Evolutionary conservation across 306 rosid species (phyloP).

Genomic region (Vachellia pachyceras): DNA sequence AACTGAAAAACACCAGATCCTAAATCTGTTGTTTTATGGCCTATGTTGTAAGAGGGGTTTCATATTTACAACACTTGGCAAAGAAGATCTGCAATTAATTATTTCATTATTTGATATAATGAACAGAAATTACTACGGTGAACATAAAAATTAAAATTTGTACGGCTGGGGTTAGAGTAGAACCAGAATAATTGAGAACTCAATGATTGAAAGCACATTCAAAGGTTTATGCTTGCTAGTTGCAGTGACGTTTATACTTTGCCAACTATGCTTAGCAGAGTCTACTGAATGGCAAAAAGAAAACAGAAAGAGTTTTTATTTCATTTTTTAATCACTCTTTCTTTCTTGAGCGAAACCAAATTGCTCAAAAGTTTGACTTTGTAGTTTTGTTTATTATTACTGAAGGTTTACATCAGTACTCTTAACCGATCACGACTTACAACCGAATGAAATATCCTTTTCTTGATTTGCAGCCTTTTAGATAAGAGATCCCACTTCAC

Average conservation of each 20-base stretch:
- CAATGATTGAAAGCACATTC: slow-evolving; percentile 26
- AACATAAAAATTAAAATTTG: neutral
- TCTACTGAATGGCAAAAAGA: neutral
- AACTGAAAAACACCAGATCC: no score
- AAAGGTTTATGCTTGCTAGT: slow-evolving; percentile 30
- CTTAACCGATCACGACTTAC: neutral
- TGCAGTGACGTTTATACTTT: slow-evolving; percentile 23
- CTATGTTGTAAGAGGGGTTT: no score
- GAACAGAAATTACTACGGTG: neutral
- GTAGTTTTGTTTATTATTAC: slow-evolving; percentile 11
- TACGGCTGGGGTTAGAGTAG: neutral
- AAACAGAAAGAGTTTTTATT: no score
- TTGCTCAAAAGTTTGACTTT: slow-evolving; percentile 35
- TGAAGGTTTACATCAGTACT: slow-evolving; percentile 15
- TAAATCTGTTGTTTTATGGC: no score
- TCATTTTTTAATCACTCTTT: neutral
- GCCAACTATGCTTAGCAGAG: slow-evolving; percentile 33
- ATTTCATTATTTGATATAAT: neutral
- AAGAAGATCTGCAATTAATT: neutral
- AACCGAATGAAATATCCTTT: slow-evolving; percentile 19
- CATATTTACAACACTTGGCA: no score
- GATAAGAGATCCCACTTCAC: neutral
- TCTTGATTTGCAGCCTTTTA: slow-evolving; percentile 22
- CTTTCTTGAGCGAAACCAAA: slow-evolving; percentile 33
- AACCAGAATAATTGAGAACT: slow-evolving; percentile 8